These are phyloP conservation scores for Ceriops decandra DNA, from an alignment of 345 rosid genomes.

Conservation along the genomic window DNA sequence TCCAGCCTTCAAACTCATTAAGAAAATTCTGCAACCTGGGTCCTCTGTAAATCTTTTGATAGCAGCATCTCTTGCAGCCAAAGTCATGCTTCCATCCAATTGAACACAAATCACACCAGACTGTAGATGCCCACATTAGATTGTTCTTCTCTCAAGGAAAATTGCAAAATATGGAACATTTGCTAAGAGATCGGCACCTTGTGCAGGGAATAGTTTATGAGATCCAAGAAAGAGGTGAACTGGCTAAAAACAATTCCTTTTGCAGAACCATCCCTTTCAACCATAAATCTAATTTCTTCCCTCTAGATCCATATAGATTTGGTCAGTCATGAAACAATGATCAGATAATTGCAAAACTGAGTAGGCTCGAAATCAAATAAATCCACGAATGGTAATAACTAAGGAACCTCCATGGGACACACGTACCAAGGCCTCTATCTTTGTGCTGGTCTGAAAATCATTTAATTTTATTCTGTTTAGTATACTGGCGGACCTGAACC, in stretches of 20 bases:
- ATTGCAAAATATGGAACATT: neutral
- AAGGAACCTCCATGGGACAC: slow-evolving; percentile 8
- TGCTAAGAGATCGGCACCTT: slow-evolving; percentile 44
- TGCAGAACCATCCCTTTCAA: slow-evolving; percentile 96
- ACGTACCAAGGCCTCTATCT: slow-evolving; percentile 95
- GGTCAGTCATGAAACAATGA: slow-evolving; percentile 1
- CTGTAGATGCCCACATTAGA: slow-evolving; percentile 36
- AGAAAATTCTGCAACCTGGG: slow-evolving; percentile 84
- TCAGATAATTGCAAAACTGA: neutral
- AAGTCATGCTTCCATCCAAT: slow-evolving; percentile 84
- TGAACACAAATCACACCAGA: slow-evolving; percentile 80
- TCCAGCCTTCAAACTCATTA: slow-evolving; percentile 95
- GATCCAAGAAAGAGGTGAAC: slow-evolving; percentile 92
- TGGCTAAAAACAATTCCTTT: slow-evolving; percentile 98
- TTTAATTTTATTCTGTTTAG: slow-evolving; percentile 70
- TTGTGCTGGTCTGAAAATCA: slow-evolving; percentile 94
- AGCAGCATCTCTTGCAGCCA: slow-evolving; percentile 72
- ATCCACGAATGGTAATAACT: neutral
- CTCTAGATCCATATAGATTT: slow-evolving; percentile 46
- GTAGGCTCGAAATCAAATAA: neutral
- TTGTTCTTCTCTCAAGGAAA: slow-evolving; percentile 6
- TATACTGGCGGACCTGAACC: slow-evolving; percentile 79
- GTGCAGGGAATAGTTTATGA: slow-evolving; percentile 74
- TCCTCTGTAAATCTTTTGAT: slow-evolving; percentile 80
- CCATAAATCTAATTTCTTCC: slow-evolving; percentile 92